These are phyloP conservation scores for Erodium maritimum DNA, from an alignment of 345 rosid species.

Conservation along the genomic window DNA sequence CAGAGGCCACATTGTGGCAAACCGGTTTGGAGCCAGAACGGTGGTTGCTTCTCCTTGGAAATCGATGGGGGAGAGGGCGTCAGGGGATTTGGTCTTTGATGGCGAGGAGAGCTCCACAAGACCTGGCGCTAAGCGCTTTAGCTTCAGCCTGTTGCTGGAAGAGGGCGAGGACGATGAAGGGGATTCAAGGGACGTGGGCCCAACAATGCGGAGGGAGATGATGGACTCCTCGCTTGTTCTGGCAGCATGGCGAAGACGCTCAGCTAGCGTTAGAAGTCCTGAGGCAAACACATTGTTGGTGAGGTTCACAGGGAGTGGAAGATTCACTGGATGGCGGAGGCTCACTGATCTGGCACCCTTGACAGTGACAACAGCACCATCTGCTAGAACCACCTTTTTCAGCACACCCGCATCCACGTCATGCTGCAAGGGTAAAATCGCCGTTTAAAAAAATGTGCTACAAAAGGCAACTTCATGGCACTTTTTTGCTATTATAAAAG, in stretches of 20 bases:
- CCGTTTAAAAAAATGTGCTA: too few species aligned
- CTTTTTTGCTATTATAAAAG: too few species aligned
- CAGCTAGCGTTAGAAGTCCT: conserved; percentile 73
- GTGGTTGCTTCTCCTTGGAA: conserved; percentile 29
- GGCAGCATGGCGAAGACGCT: conserved; percentile 56
- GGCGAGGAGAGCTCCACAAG: conserved; percentile 62
- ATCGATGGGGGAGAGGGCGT: conserved; percentile 24
- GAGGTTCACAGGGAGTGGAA: conserved; percentile 65
- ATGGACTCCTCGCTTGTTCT: conserved; percentile 32
- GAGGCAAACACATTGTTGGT: conserved; percentile 56
- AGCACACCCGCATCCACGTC: conserved; percentile 92
- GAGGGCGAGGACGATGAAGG: conserved; percentile 39
- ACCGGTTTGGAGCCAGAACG: conserved; percentile 56
- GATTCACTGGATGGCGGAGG: conserved; percentile 75
- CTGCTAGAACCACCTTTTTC: conserved; percentile 83
- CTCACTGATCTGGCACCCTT: conserved; percentile 95
- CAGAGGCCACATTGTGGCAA: conserved; percentile 81
- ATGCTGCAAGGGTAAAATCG: conserved; percentile 54
- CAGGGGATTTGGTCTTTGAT: conserved; percentile 23
- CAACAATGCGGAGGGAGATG: conserved; percentile 83
- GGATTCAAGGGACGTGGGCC: conserved; percentile 63
- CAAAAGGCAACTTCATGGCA: too few species aligned
- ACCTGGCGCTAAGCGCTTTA: conserved; percentile 84
- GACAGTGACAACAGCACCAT: conserved; percentile 83
- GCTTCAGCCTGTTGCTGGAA: conserved; percentile 54